These are phyloP conservation scores for Comarum palustre DNA, from an alignment of 306 rosid genomes.

Conservation along the genomic window DNA sequence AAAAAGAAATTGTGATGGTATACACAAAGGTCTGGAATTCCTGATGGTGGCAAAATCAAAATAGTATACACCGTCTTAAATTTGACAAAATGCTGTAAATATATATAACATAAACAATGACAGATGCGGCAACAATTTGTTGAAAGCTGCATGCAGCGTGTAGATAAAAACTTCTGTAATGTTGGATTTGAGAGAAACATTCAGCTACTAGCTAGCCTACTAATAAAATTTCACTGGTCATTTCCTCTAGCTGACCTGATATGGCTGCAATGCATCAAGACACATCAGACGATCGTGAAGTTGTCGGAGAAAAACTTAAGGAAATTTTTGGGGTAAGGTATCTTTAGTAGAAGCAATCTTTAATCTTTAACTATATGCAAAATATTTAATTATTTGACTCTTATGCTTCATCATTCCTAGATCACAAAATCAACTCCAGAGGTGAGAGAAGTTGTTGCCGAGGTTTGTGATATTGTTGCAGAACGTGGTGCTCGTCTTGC, in stretches of 20 bases:
- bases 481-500: constrained; percentile 63
- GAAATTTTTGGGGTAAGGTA: constrained; percentile 52
- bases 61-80: neutral
- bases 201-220: neutral
- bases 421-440: constrained; percentile 30
- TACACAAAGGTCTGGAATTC: neutral
- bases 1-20: neutral
- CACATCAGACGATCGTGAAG: constrained; percentile 54
- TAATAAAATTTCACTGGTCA: neutral
- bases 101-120: too few species aligned
- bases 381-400: neutral
- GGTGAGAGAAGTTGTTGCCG: constrained; percentile 60
- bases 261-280: constrained; percentile 84
- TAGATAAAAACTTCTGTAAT: neutral
- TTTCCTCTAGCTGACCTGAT: constrained; percentile 47
- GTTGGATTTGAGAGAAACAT: neutral
- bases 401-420: constrained; percentile 29
- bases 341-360: constrained; percentile 8
- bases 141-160: neutral
- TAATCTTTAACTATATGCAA: neutral
- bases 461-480: constrained; percentile 67
- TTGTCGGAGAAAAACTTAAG: constrained; percentile 51
- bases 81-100: neutral
- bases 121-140: neutral
- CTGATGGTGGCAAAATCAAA: neutral